Percentiles rank a stretch among this genome's conserved stretches.
Conservation (phyloP, 2,329 filamentous ascomycete genomes). For the Capronia coronata region DNA sequence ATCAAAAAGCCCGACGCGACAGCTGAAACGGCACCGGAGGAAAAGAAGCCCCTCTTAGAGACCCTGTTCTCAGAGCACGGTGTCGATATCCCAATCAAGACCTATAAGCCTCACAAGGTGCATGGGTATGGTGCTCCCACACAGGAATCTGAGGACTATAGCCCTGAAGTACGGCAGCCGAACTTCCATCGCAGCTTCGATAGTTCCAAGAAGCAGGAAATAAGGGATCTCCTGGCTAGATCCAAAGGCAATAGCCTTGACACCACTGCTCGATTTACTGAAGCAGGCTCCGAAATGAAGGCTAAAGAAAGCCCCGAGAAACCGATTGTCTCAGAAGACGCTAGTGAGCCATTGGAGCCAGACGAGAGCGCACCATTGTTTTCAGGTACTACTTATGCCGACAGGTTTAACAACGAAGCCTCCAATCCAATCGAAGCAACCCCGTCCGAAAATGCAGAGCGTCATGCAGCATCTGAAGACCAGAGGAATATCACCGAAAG, state of each 20-base stretch:
- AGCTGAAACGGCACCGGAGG: not conserved
- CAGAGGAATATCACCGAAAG: not conserved
- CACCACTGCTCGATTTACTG: constrained; percentile 23
- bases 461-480: constrained; percentile 5
- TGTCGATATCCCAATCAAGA: constrained; percentile 27
- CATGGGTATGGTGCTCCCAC: constrained; percentile 21
- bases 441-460: constrained; percentile 22
- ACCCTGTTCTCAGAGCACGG: constrained; percentile 25
- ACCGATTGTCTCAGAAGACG: not conserved
- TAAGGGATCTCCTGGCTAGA: constrained; percentile 16
- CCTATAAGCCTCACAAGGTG: constrained; percentile 23
- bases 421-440: not conserved
- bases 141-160: not conserved
- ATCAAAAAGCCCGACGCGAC: constrained; percentile 13
- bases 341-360: constrained; percentile 16
- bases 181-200: constrained; percentile 1
- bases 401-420: constrained; percentile 3
- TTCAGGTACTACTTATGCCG: constrained; percentile 27
- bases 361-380: constrained; percentile 25
- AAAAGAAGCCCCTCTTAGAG: constrained; percentile 17
- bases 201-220: constrained; percentile 20
- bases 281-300: not conserved
- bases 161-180: not conserved
- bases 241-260: constrained; percentile 27
- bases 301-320: constrained; percentile 1